Evolutionary conservation across 2,329 filamentous ascomycete species (phyloP).

Genomic region (Fusarium coffeatum): DNA sequence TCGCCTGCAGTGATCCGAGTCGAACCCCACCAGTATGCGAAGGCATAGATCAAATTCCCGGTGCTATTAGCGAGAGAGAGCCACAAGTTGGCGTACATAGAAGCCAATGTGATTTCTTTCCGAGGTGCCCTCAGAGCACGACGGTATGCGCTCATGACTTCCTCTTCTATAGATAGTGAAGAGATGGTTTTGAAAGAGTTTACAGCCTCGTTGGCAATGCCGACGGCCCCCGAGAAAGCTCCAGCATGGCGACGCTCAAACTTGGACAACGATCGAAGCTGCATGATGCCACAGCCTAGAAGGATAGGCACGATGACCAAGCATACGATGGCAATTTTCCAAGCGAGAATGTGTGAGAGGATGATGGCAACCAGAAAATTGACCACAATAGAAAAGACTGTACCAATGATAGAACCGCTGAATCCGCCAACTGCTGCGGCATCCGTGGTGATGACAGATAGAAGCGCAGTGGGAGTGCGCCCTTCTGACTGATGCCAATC

Average conservation of each 20-base stretch:
- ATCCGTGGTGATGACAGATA: constrained; percentile 77
- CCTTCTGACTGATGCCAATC: constrained; percentile 77
- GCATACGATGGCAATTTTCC: constrained; percentile 81
- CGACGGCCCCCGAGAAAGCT: constrained; percentile 72
- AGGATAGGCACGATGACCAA: constrained; percentile 76
- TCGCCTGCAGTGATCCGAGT: constrained; percentile 74
- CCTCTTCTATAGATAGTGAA: constrained; percentile 64
- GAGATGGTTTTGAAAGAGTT: constrained; percentile 73
- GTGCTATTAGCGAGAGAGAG: constrained; percentile 69
- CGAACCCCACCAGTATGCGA: constrained; percentile 85
- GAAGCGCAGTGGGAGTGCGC: constrained; percentile 69
- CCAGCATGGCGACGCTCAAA: constrained; percentile 73
- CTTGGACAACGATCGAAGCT: constrained; percentile 70
- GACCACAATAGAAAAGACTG: constrained; percentile 73
- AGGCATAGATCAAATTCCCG: constrained; percentile 76
- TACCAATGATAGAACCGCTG: constrained; percentile 77
- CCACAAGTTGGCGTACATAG: constrained; percentile 66
- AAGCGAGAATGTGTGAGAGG: constrained; percentile 76
- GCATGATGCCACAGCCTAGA: constrained; percentile 75
- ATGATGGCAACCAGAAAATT: constrained; percentile 77
- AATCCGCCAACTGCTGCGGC: constrained; percentile 74
- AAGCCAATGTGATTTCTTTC: constrained; percentile 64
- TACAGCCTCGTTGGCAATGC: constrained; percentile 75
- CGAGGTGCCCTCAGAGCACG: constrained; percentile 62
- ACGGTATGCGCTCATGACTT: constrained; percentile 65